phyloP scores from a whole-genome alignment of 306 rosid genomes.

The Oxytropis ochrocephala region DNA sequence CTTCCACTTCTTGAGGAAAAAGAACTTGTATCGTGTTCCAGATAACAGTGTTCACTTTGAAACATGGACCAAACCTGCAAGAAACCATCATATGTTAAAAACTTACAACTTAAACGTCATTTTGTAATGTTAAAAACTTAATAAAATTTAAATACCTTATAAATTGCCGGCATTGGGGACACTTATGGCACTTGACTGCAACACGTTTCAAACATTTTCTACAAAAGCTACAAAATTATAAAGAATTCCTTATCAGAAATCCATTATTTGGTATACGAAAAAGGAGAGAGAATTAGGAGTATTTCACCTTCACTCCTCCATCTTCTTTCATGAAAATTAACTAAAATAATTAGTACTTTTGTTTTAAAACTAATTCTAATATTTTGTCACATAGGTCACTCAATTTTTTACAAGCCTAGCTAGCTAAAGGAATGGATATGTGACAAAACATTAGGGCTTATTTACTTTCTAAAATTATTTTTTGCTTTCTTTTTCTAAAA shows the following conservation, averaged over 20 bases:
- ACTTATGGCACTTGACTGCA: slow-evolving; percentile 68
- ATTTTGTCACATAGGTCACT: too few species aligned
- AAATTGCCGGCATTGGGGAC: slow-evolving; percentile 84
- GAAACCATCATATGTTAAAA: neutral
- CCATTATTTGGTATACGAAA: neutral
- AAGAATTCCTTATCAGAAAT: neutral
- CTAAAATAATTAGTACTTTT: too few species aligned
- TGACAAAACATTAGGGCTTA: too few species aligned
- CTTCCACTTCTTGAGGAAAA: too few species aligned
- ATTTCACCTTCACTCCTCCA: too few species aligned
- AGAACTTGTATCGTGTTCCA: slow-evolving; percentile 85
- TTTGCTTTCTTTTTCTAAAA: too few species aligned
- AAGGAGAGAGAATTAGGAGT: neutral
- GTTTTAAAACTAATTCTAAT: too few species aligned
- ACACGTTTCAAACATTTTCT: slow-evolving; percentile 71
- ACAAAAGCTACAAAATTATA: slow-evolving; percentile 53
- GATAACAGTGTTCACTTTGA: slow-evolving; percentile 76
- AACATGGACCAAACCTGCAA: slow-evolving; percentile 69
- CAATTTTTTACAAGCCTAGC: too few species aligned
- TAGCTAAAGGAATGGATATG: too few species aligned
- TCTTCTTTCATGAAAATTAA: too few species aligned
- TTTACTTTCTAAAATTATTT: too few species aligned
- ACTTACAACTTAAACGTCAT: too few species aligned
- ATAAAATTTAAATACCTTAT: slow-evolving; percentile 38
- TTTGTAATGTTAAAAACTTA: neutral